Evolutionary conservation across 495 filamentous ascomycete species (phyloP), one percentile per base, ranked within the genome.

Genomic region (Aspergillus carlsbadensis): DNA sequence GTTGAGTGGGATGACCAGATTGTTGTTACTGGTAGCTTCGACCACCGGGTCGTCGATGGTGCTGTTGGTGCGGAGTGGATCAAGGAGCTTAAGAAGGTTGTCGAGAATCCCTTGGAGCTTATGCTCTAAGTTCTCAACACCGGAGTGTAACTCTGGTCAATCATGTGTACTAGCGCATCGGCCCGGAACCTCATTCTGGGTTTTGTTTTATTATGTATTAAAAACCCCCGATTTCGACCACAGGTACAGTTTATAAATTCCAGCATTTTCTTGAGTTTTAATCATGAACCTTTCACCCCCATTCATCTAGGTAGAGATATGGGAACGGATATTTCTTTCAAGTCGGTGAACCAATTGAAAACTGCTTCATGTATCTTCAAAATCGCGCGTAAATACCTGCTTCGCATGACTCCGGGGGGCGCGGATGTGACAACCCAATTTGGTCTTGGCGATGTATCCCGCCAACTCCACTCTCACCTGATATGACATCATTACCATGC

Each of bases 1-100:
- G 81, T 96, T 43, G 90, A 90, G 75, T 99, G 91, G 90, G 95
- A 97, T 61, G 93, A 98, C 62, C 92, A 98, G 84, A 96, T 98
- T 56, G 81, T 90, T 36, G 86, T 97, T 26, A 97, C 92, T 8
- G 92, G 77, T 55, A 93, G 88, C 82, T 99, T 99, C 71, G 95
- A 99, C 78, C 95, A 99, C 83, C 93, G 92, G 80, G 92, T 96
- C 39, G 83, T 90, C 26, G 87, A 90, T 66, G 94, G 94, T 52
- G 95, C 94, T 37, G 93, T 98, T 44, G 95, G 94, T 69, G 95
- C 87, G 26, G 95, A 99, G 75, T 99, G 92, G 87, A 90, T 99
- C 75, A 82, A 83, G 71, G 95, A 95, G 81, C 79, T 99, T 73
- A 98, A 98, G 87, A 92, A 91, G 84, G 87, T 92, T 50, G 80